Conservation (phyloP, 108 stramenopile species). For the Discostella stelligeroides region DNA sequence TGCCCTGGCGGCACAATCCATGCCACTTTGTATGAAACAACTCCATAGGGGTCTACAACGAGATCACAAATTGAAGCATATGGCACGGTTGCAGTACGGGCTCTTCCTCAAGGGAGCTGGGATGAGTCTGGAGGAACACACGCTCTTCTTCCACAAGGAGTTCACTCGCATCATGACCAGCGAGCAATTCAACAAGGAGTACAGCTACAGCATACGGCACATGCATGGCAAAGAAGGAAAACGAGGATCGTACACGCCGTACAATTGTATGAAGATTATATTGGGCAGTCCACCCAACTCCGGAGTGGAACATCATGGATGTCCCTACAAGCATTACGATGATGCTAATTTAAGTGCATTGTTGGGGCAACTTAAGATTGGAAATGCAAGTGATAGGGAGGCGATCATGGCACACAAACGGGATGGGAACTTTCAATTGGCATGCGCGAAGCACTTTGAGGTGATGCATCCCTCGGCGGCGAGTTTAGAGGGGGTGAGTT, state of each 20-base stretch:
- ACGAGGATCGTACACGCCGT: conserved; percentile 88
- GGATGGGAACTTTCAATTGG: conserved; percentile 88
- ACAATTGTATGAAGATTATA: conserved; percentile 93
- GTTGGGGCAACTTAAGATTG: conserved; percentile 66
- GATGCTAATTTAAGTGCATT: conserved; percentile 71
- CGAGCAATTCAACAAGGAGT: conserved; percentile 93
- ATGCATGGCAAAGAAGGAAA: conserved; percentile 99
- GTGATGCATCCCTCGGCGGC: conserved; percentile 77
- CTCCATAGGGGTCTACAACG: conserved; percentile 79
- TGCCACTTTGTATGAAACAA: conserved; percentile 97
- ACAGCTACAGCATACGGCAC: conserved; percentile 96
- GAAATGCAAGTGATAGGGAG: conserved; percentile 61
- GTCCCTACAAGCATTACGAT: conserved; percentile 94
- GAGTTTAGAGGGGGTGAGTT: conserved; percentile 44
- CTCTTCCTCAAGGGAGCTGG: conserved; percentile 98
- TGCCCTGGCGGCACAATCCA: conserved; percentile 59
- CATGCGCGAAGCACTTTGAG: conserved; percentile 96
- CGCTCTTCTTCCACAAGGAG: conserved; percentile 90
- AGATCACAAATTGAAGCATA: conserved; percentile 95
- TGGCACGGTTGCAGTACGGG: conserved; percentile 95
- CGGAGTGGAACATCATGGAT: conserved; percentile 94
- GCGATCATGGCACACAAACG: conserved; percentile 76
- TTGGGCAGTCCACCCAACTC: conserved; percentile 74
- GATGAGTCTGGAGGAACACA: conserved; percentile 90
- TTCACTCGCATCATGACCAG: conserved; percentile 79